Evolutionary conservation across 2,329 filamentous ascomycete species (phyloP).

Genomic region (Scedosporium aurantiacum): DNA sequence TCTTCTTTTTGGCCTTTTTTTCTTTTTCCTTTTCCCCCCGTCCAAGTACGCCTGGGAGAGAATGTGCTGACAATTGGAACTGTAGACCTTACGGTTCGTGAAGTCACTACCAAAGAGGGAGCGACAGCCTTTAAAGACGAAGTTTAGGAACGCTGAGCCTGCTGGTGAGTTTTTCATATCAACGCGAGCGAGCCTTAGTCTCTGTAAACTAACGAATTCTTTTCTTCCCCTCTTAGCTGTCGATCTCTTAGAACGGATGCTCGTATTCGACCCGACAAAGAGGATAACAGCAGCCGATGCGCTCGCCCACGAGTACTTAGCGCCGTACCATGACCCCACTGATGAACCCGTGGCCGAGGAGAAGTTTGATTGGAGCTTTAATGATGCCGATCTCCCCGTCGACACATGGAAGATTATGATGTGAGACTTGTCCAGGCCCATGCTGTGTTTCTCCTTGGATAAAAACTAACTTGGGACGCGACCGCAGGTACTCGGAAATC

Average conservation of each 20-base stretch:
- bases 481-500: slow-evolving; percentile 86
- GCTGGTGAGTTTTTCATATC: slow-evolving; percentile 44
- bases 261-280: slow-evolving; percentile 97
- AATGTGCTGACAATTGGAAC: slow-evolving; percentile 10
- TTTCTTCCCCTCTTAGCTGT: slow-evolving; percentile 47
- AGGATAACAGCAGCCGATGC: slow-evolving; percentile 79
- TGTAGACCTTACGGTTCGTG: slow-evolving; percentile 85
- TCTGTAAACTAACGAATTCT: background rate
- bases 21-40: no score
- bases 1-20: background rate
- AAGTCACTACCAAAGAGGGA: slow-evolving; percentile 94
- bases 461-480: background rate
- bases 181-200: background rate
- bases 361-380: slow-evolving; percentile 99
- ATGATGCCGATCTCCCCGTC: slow-evolving; percentile 91
- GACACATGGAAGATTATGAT: slow-evolving; percentile 99
- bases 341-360: slow-evolving; percentile 93
- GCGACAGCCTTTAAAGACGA: slow-evolving; percentile 71
- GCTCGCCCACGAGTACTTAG: slow-evolving; percentile 83
- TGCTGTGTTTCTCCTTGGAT: background rate
- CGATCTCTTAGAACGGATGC: slow-evolving; percentile 89
- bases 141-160: slow-evolving; percentile 92
- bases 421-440: slow-evolving; percentile 39
- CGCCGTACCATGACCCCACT: slow-evolving; percentile 92
- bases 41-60: background rate